Evolutionary conservation across 306 rosid species (phyloP), one percentile per base, ranked within the genome.

Genomic region (Gleditsia sinensis): DNA sequence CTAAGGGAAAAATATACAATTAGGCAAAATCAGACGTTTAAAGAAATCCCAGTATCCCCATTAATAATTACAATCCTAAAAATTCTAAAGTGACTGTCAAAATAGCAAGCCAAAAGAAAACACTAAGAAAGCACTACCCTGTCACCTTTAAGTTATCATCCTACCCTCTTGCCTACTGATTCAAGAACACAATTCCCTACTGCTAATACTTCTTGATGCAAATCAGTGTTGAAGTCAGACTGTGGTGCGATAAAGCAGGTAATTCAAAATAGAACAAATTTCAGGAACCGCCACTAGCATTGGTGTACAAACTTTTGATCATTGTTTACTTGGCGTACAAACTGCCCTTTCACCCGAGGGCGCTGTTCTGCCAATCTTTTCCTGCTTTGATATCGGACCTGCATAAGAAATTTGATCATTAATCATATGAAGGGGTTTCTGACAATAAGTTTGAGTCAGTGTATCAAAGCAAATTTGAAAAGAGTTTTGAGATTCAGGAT

Each of bases 261-360:
- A 78, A 58, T 17, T 27, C 23, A 13, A 62, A 67, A 43, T 33
- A 50, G 11, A 67, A 39, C 57, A 28, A 60, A 62, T 49, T 51
- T 84, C 81, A 86, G 19, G 72, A 66, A 55, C 72, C 82, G 80
- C 65, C 83, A 80, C 30, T 56, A 65, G 71, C 82, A 56, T 67
- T 76, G 7, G 79, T 42, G n/a, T n/a, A n/a, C n/a, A n/a, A 11
- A 61, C 56, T 19, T 83, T 53, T 59, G 60, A 71, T 85, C 80
- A n/a, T 69, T 50, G 2, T 78, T 74, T 12, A 40, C 84, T 68
- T 76, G 82, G 4, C 89, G 90, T 20, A 86, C 90, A 51, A 91
- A 88, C 76, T 83, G 92, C 64, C 96, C 96, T 75, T 88, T 90
- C 49, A 86, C 83, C 45, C 96, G 81, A 7, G 86, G 94, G 39